These are phyloP conservation scores for Artomyces pyxidatus DNA, from an alignment of 768 basidiomycete genomes.

Conservation along the genomic window DNA sequence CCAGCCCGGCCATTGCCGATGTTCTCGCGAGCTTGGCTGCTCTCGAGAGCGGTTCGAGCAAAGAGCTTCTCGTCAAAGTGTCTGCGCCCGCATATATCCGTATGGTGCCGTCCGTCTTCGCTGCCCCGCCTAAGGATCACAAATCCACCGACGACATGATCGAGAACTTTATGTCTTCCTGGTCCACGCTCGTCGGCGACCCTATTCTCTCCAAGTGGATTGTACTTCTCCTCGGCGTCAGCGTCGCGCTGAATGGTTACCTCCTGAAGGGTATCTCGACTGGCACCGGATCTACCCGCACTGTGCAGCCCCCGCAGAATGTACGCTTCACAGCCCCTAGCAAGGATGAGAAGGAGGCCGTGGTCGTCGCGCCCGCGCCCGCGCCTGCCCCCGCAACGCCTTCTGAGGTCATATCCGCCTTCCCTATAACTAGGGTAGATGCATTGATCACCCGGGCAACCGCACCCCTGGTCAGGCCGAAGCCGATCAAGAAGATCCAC, in stretches of 20 bases:
- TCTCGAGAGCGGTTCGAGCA: constrained; percentile 14
- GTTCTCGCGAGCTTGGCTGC: constrained; percentile 30
- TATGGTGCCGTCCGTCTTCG: constrained; percentile 27
- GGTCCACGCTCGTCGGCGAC: constrained; percentile 90
- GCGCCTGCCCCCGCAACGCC: background rate
- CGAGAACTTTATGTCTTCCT: constrained; percentile 82
- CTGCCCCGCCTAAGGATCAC: constrained; percentile 14
- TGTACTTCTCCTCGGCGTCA: constrained; percentile 76
- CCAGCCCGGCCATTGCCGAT: constrained; percentile 48
- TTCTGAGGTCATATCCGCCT: background rate
- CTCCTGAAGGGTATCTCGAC: constrained; percentile 80
- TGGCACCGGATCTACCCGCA: constrained; percentile 28
- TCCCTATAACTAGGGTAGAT: background rate
- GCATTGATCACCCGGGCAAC: background rate
- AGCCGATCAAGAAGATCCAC: constrained; percentile 15
- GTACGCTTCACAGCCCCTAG: constrained; percentile 15
- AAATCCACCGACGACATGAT: constrained; percentile 39
- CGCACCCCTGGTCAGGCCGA: constrained; percentile 15
- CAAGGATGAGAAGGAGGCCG: constrained; percentile 8
- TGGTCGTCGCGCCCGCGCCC: background rate
- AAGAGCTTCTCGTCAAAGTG: constrained; percentile 51
- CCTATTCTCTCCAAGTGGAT: constrained; percentile 95
- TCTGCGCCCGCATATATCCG: constrained; percentile 51
- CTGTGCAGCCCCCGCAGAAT: constrained; percentile 14
- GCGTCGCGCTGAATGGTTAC: constrained; percentile 87